Evolutionary conservation across 2,329 filamentous ascomycete genomes (phyloP).

Genomic region (Teratosphaeriaceae sp.): DNA sequence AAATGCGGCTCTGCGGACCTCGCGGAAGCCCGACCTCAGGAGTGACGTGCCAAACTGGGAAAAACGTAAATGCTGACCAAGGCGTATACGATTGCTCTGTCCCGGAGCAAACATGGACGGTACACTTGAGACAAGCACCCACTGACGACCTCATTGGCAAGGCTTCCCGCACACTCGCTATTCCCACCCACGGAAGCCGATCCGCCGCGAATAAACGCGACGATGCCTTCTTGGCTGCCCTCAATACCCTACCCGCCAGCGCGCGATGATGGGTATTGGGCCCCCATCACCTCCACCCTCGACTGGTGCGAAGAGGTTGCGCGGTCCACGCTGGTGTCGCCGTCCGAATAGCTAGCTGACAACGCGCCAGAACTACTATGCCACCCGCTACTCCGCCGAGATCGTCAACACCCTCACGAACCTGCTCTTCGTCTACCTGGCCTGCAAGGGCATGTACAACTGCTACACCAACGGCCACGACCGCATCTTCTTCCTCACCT

Average conservation of each 20-base stretch:
- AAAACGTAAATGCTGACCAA: too few relatives aligned
- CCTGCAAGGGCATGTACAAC: slow-evolving; percentile 65
- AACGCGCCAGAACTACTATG: slow-evolving; percentile 62
- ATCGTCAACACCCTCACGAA: slow-evolving; percentile 79
- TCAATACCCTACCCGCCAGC: slow-evolving; percentile 26
- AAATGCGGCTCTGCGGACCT: slow-evolving; percentile 2
- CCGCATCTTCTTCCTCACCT: slow-evolving; percentile 63
- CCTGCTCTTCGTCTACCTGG: slow-evolving; percentile 71
- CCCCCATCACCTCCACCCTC: slow-evolving; percentile 62
- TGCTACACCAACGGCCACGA: slow-evolving; percentile 69
- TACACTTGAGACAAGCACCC: too few relatives aligned
- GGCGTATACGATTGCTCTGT: too few relatives aligned
- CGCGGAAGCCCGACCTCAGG: too few relatives aligned
- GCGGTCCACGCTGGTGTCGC: background rate
- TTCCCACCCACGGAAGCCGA: background rate
- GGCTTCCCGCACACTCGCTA: background rate
- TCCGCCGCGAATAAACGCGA: background rate
- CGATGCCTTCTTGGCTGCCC: slow-evolving; percentile 33
- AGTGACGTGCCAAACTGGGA: too few relatives aligned
- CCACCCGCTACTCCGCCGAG: slow-evolving; percentile 68
- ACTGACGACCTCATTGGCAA: too few relatives aligned
- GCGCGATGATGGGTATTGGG: slow-evolving; percentile 45
- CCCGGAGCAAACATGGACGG: too few relatives aligned
- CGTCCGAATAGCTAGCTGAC: slow-evolving; percentile 29
- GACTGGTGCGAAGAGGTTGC: slow-evolving; percentile 75